Evolutionary conservation across 495 filamentous ascomycete species (phyloP).

Genomic region (Lasiosphaeris hirsuta): DNA sequence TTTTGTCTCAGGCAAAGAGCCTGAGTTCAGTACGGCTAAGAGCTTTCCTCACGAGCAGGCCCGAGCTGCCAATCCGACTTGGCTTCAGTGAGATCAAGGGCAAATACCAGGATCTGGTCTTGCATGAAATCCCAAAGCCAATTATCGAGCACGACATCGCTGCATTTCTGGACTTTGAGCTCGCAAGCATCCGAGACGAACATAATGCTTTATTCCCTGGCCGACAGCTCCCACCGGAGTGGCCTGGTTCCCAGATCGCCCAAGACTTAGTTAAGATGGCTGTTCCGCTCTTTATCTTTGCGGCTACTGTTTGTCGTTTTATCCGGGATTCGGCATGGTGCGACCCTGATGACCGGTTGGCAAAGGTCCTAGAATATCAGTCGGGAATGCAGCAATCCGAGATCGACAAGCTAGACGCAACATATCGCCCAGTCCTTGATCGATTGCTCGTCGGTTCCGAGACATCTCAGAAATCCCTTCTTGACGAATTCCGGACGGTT

Average conservation of each 20-base stretch:
- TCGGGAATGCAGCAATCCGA: slow-evolving; percentile 15
- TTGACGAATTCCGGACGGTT: slow-evolving; percentile 1
- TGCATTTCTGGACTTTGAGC: slow-evolving; percentile 26
- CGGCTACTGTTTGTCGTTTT: slow-evolving; percentile 40
- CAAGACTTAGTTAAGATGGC: slow-evolving; percentile 36
- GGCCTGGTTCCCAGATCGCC: slow-evolving; percentile 38
- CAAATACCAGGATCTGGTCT: slow-evolving; percentile 22
- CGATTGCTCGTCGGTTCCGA: slow-evolving; percentile 18
- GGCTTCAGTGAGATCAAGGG: slow-evolving; percentile 21
- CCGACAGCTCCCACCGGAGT: slow-evolving; percentile 21
- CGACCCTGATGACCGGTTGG: slow-evolving; percentile 13
- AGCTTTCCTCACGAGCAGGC: slow-evolving; percentile 24
- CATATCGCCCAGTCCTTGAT: slow-evolving; percentile 25
- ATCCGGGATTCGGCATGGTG: slow-evolving; percentile 15
- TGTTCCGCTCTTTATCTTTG: slow-evolving; percentile 44
- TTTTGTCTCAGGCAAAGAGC: slow-evolving; percentile 22
- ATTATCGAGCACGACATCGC: slow-evolving; percentile 29
- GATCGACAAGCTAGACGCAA: slow-evolving; percentile 25
- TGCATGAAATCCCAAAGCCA: slow-evolving; percentile 23
- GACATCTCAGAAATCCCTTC: background rate
- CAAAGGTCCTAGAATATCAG: slow-evolving; percentile 16
- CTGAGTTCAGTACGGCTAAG: slow-evolving; percentile 6
- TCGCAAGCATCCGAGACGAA: slow-evolving; percentile 13
- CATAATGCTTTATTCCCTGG: slow-evolving; percentile 12
- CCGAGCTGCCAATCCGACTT: slow-evolving; percentile 24